Conservation (phyloP, 352 stramenopile species). For the Globisporangium cylindrosporum region DNA sequence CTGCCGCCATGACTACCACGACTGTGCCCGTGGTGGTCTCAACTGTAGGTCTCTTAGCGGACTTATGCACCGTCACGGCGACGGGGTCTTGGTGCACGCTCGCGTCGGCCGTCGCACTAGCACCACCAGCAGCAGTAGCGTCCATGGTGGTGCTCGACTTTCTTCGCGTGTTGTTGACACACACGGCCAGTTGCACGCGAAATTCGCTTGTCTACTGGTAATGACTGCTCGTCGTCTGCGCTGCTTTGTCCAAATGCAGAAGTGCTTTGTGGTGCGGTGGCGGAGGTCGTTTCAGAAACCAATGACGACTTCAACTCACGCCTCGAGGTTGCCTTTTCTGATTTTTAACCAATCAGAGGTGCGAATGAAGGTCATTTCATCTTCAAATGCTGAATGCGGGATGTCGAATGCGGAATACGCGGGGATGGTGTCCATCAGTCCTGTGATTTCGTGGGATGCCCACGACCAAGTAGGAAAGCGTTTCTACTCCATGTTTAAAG, state of each 20-base stretch:
- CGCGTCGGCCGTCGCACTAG: not conserved
- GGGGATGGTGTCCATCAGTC: not conserved
- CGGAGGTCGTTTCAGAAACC: slow-evolving; percentile 7
- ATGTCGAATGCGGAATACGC: not conserved
- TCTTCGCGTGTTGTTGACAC: not conserved
- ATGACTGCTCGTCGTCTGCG: not conserved
- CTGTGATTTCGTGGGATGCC: not conserved
- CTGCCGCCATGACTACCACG: slow-evolving; percentile 9
- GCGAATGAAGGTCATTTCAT: not conserved
- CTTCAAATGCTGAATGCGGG: slow-evolving; percentile 1
- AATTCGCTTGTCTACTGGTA: not conserved
- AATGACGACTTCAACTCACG: not conserved
- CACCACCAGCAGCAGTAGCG: not conserved
- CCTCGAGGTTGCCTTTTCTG: not conserved
- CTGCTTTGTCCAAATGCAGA: not conserved
- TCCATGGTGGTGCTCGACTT: not conserved
- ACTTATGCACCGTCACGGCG: not conserved
- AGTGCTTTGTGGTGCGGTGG: not conserved
- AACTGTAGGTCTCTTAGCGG: slow-evolving; percentile 5
- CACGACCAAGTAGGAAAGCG: not conserved
- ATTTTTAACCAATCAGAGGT: not conserved
- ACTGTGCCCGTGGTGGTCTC: slow-evolving; percentile 6
- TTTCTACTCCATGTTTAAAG: not conserved
- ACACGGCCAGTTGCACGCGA: not conserved
- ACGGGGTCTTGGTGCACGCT: not conserved